A percentile compares a stretch with the other conserved stretches of the same genome.
phyloP scores from a whole-genome alignment of 2,329 filamentous ascomycete genomes.

The Parasarocladium wereldwijsianum region DNA sequence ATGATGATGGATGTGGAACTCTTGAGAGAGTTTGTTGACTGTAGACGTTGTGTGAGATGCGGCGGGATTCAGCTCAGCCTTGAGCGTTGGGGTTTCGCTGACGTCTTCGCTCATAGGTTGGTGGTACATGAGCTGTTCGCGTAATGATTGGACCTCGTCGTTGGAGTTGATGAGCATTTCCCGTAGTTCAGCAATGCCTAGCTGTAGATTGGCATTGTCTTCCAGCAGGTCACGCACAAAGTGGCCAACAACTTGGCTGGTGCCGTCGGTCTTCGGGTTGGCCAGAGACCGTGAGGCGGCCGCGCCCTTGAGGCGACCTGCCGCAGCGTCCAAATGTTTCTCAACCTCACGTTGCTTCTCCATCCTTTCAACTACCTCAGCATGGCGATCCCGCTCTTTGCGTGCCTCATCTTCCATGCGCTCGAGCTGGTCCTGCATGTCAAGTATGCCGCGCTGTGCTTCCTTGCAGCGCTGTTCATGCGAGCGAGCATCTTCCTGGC shows the following conservation, averaged over 20 bases:
- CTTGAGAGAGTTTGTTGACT: constrained; percentile 46
- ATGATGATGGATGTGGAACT: constrained; percentile 88
- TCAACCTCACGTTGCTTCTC: constrained; percentile 74
- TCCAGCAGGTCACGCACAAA: constrained; percentile 93
- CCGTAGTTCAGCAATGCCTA: constrained; percentile 78
- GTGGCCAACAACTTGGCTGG: constrained; percentile 66
- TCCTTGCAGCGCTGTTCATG: constrained; percentile 74
- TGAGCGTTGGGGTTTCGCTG: constrained; percentile 38
- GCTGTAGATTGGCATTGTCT: constrained; percentile 87
- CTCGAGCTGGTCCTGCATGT: constrained; percentile 78
- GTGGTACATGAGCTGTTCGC: constrained; percentile 69
- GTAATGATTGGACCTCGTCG: constrained; percentile 76
- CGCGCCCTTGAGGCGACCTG: constrained; percentile 66
- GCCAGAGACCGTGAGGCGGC: constrained; percentile 51
- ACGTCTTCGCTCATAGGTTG: constrained; percentile 44
- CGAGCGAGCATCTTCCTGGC: constrained; percentile 60
- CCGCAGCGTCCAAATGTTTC: constrained; percentile 64
- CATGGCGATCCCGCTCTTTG: constrained; percentile 68
- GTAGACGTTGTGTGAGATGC: no score
- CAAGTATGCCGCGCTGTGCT: constrained; percentile 63
- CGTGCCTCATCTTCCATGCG: constrained; percentile 71
- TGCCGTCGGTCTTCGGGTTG: constrained; percentile 34
- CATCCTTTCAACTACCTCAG: constrained; percentile 68
- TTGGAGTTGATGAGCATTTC: constrained; percentile 87
- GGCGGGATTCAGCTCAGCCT: constrained; percentile 53